A percentile compares a stretch with the other conserved stretches of the same genome.
Evolutionary conservation across 495 filamentous ascomycete species (phyloP).

Genomic region (Oidiodendron maius): DNA sequence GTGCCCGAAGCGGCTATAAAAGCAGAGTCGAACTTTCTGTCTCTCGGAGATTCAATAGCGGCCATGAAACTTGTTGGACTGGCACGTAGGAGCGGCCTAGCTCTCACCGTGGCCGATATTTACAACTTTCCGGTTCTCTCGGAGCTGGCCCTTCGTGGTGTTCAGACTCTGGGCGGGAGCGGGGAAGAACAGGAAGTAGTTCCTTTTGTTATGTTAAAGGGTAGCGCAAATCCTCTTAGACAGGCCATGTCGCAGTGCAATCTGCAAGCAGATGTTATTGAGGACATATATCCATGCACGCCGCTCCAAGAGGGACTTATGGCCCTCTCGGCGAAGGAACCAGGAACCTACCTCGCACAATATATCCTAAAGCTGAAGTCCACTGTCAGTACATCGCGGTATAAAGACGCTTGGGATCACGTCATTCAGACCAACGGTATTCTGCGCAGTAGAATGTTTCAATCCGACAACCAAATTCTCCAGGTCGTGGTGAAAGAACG

Average conservation of each 20-base stretch:
- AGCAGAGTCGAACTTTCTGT: conserved; percentile 49
- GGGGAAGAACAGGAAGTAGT: not conserved
- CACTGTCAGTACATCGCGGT: not conserved
- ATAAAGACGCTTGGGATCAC: not conserved
- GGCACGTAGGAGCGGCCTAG: conserved; percentile 42
- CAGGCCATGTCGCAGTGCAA: conserved; percentile 25
- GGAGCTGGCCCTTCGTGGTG: conserved; percentile 9
- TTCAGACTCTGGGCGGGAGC: not conserved
- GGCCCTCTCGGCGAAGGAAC: not conserved
- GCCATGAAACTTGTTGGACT: conserved; percentile 63
- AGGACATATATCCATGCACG: not conserved
- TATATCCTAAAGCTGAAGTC: not conserved
- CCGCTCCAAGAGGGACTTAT: not conserved
- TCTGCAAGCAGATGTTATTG: conserved; percentile 38
- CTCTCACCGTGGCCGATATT: conserved; percentile 48
- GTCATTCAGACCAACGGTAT: not conserved
- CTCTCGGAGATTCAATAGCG: conserved; percentile 60
- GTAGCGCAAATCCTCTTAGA: not conserved
- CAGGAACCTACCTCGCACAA: not conserved
- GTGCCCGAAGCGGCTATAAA: not conserved
- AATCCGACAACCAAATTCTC: conserved; percentile 15
- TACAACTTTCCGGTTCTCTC: conserved; percentile 45
- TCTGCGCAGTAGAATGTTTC: not conserved
- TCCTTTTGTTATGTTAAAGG: not conserved
- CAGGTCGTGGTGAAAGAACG: not conserved